Evolutionary conservation across 2,329 filamentous ascomycete genomes (phyloP), one percentile per base, ranked within the genome.

Genomic region (Ceratocystis cubensis): DNA sequence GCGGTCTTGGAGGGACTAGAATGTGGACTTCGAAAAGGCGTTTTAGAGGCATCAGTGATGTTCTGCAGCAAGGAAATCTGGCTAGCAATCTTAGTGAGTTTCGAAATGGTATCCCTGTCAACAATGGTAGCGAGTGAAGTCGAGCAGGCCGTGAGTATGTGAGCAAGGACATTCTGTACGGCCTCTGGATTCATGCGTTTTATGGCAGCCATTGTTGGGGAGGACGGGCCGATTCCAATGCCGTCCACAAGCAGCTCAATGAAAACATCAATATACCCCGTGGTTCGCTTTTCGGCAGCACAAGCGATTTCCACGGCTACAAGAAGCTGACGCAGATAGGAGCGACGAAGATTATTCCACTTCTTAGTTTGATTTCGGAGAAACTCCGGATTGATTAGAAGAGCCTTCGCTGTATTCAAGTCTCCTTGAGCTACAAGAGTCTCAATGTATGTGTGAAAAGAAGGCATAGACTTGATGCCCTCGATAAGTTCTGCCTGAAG

Each of bases 1-100:
- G 90, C 76, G 56, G 88, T 84, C 70, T 84, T 86, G 75, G 82
- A 83, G 69, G 87, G 86, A 10, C 87, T 81, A 71, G 87, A 87
- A 74, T 95, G 69, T 86, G 85, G 37, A 95, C 79, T 3, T 79
- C 75, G 46, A 28, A 69, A 41, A 2, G 63, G 33, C 33, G 25
- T 37, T 13, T 77, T 78, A 8, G 79, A 76, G 3, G 77, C 73
- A 57, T 77, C 74, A 59, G 79, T 73, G 17, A 82, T 78, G 56
- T 75, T 71, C 57, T 69, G 71, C 25, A 76, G 68, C 25, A 75
- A 70, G 2, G 75, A 63, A 17, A 74, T 66, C 50, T 69, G 71
- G 8, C 69, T 65, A 13, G 77, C 64, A 63, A 76, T 66, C 6
- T 69, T 64, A 7, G 76, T 64, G 64, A 76, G 66, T 1, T 25